Evolutionary conservation across 2,329 filamentous ascomycete species (phyloP), one percentile per base, ranked within the genome.

Genomic region (Calonectria leucothoes): DNA sequence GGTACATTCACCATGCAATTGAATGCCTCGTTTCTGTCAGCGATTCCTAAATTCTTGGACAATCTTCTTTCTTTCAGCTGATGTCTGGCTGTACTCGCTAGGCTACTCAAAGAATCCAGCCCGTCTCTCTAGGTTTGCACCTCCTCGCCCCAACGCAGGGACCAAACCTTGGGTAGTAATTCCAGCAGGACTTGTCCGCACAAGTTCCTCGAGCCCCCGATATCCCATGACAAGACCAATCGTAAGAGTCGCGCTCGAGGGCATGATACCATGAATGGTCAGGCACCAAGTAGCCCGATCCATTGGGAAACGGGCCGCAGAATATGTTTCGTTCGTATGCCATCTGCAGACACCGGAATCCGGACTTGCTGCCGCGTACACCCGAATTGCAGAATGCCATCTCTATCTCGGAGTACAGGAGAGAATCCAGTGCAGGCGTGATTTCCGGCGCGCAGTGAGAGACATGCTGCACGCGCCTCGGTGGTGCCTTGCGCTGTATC

Each of bases 191-290:
- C n/a, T 37, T 59, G 20, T 59, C 12, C 12, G 12, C 33, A 23
- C 55, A 59, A 37, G 55, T 39, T 25, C 25, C 55, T 11, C 55
- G 55, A 25, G n/a, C 55, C 15, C 55, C 55, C 55, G 12, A 37
- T 25, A 35, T 11, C 4, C 15, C 35, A 35, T 59, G 55, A 11
- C 55, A 59, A 8, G 55, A 59, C 55, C 55, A 59, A 25, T 59
- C 55, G 23, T 59, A 59, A 12, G 55, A 59, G 5, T 15, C n/a
- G 23, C 55, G n/a, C 2, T 59, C 33, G 3, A 59, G 1, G 15
- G 55, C 55, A 35, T 59, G 55, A 15, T 59, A 59, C 55, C 55
- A 59, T 25, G 55, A 59, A 59, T 59, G 55, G 55, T 59, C 33
- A 25, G 55, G 55, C 33, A 59, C 12, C n/a, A 55, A 33, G 10